Percentiles rank a stretch among this genome's conserved stretches.
Conservation (phyloP, 371 early-diverging fungal species). For the Catenaria anguillulae region DNA sequence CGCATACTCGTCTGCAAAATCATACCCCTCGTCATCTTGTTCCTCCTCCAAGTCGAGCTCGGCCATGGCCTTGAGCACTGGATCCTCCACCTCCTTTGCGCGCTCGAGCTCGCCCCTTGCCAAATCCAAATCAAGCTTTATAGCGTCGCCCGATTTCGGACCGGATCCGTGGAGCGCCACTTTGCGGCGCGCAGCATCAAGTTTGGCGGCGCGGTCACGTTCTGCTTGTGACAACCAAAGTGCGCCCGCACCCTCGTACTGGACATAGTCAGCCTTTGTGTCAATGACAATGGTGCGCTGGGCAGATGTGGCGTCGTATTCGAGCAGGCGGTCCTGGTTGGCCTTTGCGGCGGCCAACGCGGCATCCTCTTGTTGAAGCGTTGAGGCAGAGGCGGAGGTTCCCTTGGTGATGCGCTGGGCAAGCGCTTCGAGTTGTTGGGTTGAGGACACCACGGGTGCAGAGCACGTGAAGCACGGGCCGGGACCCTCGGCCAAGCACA, state of each 20-base stretch:
- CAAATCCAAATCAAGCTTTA: background rate
- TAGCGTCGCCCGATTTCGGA: background rate
- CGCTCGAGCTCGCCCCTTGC: too few relatives aligned
- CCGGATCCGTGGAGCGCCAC: background rate
- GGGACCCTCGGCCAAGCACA: slow-evolving; percentile 63
- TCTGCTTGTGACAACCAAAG: background rate
- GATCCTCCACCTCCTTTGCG: background rate
- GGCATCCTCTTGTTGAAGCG: background rate
- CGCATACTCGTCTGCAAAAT: background rate
- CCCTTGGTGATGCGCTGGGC: background rate
- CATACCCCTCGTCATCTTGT: background rate
- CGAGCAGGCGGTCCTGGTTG: slow-evolving; percentile 58
- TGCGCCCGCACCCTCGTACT: background rate
- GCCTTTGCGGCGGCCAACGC: slow-evolving; percentile 30
- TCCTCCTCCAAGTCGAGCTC: background rate
- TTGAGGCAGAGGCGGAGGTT: too few relatives aligned
- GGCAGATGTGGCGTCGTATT: slow-evolving; percentile 63
- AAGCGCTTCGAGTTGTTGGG: slow-evolving; percentile 19
- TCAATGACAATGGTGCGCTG: slow-evolving; percentile 54
- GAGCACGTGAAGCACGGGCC: slow-evolving; percentile 77
- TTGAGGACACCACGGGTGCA: slow-evolving; percentile 35
- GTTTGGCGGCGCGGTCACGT: background rate
- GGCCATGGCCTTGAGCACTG: background rate
- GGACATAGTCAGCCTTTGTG: background rate
- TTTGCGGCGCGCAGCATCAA: background rate